Evolutionary conservation across 371 early-diverging fungal genomes (phyloP), one percentile per base, ranked within the genome.

Genomic region (Smittium culicis): DNA sequence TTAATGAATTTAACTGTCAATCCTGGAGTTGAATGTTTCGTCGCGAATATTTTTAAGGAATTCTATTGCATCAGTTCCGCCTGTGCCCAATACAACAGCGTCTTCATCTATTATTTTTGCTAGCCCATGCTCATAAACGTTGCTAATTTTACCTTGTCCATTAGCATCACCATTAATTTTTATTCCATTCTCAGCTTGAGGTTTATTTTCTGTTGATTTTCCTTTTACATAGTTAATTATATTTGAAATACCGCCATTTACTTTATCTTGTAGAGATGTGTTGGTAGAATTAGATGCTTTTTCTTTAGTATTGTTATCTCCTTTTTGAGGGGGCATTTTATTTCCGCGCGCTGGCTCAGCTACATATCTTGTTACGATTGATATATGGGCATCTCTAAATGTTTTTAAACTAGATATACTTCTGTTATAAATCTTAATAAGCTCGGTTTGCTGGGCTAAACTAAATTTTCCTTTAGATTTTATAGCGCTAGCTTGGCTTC

Each of bases 31-130:
- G 31, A 73, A 77, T 0, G 89, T 89, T 67, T 89, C 88, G 59
- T 85, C 80, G 33, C 88, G 79, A 8, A 80, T 79, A 71, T 85
- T 81, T 69, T 83, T 83, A 68, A 85, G 68, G 76, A 97, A 97
- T 24, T 92, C 91, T 60, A 94, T 87, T n/a, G 94, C 81, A 69
- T 94, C 88, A 1, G 95, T 95, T 32, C 97, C 97, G 24, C 97
- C 97, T 0, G 97, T 95, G 30, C 96, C 96, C 17, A 88, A 83
- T 11, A 88, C 85, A 17, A 87, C 82, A 28, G 81, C 78, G 45
- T 82, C 74, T 1, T 80, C 81, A 55, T 77, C 78, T 3, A 83
- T 74, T 8, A 31, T 31, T 35, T 62, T 14, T 14, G 62, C 62
- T 2, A 62, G 30, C 16, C 62, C 62, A 31, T 59, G 5, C 11